Evolutionary conservation across 106 monocot species (phyloP).

Genomic region (Cymbidium sinense): DNA sequence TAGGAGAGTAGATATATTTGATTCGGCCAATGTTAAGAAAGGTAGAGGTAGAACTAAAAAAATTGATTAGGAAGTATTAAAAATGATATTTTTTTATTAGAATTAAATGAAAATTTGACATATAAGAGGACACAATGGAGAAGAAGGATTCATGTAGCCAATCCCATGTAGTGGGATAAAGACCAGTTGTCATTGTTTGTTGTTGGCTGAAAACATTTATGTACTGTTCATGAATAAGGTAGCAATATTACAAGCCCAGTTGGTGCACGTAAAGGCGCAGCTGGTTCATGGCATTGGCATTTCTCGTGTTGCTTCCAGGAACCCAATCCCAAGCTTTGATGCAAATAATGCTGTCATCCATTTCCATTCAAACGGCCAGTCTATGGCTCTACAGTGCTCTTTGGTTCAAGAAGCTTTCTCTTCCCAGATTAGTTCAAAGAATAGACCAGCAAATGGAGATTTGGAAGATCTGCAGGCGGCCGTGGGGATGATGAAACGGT

Average conservation of each 20-base stretch:
- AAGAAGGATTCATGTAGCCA: no score
- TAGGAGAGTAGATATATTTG: no score
- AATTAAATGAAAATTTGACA: no score
- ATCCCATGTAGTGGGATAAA: no score
- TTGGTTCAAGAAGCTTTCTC: background rate
- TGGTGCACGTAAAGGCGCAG: slow-evolving; percentile 20
- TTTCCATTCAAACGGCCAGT: background rate
- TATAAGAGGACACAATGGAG: no score
- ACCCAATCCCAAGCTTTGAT: background rate
- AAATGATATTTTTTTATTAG: no score
- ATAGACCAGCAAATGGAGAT: background rate
- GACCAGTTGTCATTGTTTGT: no score
- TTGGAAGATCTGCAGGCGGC: background rate
- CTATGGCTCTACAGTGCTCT: slow-evolving; percentile 9
- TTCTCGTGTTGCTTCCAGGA: background rate
- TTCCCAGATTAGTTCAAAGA: no score
- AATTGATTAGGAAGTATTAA: no score
- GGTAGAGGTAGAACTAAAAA: no score
- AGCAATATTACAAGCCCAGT: slow-evolving; percentile 19
- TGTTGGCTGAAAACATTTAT: no score
- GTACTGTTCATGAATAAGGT: slow-evolving; percentile 5
- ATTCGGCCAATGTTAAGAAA: no score
- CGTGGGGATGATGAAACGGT: background rate
- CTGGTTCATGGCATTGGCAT: slow-evolving; percentile 2
- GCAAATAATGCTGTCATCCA: background rate